Conservation (phyloP, 495 filamentous ascomycete genomes). For the Daldinia decipiens region DNA sequence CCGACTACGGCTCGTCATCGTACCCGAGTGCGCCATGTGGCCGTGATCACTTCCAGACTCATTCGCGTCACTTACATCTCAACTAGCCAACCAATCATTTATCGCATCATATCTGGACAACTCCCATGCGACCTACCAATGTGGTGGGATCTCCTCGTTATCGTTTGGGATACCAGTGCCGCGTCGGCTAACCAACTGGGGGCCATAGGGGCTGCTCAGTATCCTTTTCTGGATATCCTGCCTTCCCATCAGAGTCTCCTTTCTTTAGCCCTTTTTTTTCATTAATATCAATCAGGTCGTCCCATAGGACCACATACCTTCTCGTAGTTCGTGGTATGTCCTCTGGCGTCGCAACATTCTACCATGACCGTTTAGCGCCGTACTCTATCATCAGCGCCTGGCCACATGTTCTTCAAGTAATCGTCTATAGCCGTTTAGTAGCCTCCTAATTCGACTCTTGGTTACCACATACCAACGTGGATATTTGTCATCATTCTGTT, state of each 20-base stretch:
- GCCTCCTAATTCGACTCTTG: slow-evolving; percentile 28
- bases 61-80: slow-evolving; percentile 28
- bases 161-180: slow-evolving; percentile 28
- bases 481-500: slow-evolving; percentile 26
- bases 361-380: slow-evolving; percentile 27
- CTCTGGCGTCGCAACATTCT: slow-evolving; percentile 31
- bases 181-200: slow-evolving; percentile 24
- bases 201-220: slow-evolving; percentile 8
- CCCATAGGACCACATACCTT: slow-evolving; percentile 38
- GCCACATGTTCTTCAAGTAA: slow-evolving; percentile 32
- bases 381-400: slow-evolving; percentile 27
- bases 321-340: slow-evolving; percentile 34
- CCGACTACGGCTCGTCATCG: slow-evolving; percentile 22
- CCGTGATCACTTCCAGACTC: slow-evolving; percentile 29
- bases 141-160: slow-evolving; percentile 23
- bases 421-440: slow-evolving; percentile 26
- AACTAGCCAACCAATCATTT: slow-evolving; percentile 37
- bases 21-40: slow-evolving; percentile 29
- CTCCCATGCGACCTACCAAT: slow-evolving; percentile 23
- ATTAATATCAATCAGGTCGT: slow-evolving; percentile 28
- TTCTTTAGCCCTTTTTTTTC: slow-evolving; percentile 16
- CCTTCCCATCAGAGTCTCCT: slow-evolving; percentile 18
- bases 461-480: slow-evolving; percentile 16
- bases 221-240: slow-evolving; percentile 16
- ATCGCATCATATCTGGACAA: slow-evolving; percentile 24